Conservation (phyloP, 805 yeast genomes). For the Kluyveromyces siamensis region DNA sequence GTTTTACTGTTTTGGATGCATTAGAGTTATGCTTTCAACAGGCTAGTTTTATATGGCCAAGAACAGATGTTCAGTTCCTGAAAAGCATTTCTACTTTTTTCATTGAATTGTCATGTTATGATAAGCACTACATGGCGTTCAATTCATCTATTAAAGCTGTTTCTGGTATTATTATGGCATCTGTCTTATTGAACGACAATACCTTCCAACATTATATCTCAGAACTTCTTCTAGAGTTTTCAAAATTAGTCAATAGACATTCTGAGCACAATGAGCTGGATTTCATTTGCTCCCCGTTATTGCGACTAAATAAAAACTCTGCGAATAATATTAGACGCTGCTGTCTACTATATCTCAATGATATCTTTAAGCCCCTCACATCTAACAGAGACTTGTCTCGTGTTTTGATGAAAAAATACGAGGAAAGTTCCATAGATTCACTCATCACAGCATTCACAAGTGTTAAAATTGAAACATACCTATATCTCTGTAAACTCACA, state of each 20-base stretch:
- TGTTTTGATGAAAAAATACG: slow-evolving; percentile 17
- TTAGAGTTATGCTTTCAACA: slow-evolving; percentile 8
- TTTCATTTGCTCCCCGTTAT: not conserved
- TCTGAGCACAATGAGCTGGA: not conserved
- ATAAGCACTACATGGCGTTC: slow-evolving; percentile 37
- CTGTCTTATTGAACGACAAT: slow-evolving; percentile 34
- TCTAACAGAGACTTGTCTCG: slow-evolving; percentile 7
- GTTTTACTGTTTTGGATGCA: slow-evolving; percentile 12
- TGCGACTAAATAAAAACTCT: slow-evolving; percentile 5
- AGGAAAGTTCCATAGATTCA: not conserved
- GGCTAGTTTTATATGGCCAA: not conserved
- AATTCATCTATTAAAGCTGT: slow-evolving; percentile 40
- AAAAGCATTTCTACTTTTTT: slow-evolving; percentile 30
- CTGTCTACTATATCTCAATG: slow-evolving; percentile 12
- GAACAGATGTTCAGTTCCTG: not conserved
- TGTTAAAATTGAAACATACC: slow-evolving; percentile 10
- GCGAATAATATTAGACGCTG: slow-evolving; percentile 17
- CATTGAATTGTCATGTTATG: slow-evolving; percentile 45
- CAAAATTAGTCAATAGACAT: not conserved
- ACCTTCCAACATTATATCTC: not conserved
- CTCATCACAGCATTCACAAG: not conserved
- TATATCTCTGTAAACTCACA: slow-evolving; percentile 14
- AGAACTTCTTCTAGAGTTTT: not conserved
- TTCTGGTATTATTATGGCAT: slow-evolving; percentile 43
- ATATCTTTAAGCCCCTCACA: slow-evolving; percentile 9